Evolutionary conservation across 2,329 filamentous ascomycete species (phyloP).

Genomic region (Colletotrichum orchidophilum): DNA sequence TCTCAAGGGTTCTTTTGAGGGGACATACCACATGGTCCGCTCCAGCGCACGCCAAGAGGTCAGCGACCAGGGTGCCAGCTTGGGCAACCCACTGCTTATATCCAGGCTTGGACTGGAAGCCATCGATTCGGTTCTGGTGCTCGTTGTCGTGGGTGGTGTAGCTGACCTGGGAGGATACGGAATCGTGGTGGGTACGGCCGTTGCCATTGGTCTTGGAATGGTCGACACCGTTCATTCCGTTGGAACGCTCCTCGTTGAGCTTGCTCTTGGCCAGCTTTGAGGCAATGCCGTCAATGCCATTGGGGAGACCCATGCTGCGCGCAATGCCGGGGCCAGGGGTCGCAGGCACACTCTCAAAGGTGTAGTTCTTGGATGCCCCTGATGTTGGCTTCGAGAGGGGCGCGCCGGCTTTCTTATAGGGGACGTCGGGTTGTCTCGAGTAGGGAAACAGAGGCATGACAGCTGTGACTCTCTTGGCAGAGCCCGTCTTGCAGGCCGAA

Average conservation of each 20-base stretch:
- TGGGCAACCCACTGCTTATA: slow-evolving; percentile 99
- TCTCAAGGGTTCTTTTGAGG: background rate
- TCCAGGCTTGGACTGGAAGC: slow-evolving; percentile 82
- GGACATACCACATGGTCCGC: slow-evolving; percentile 80
- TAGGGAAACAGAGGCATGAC: slow-evolving; percentile 93
- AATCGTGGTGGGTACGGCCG: slow-evolving; percentile 48
- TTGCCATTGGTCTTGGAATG: slow-evolving; percentile 41
- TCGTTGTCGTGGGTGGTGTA: slow-evolving; percentile 70
- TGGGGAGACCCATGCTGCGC: slow-evolving; percentile 72
- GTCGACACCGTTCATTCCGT: slow-evolving; percentile 40
- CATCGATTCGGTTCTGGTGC: slow-evolving; percentile 64
- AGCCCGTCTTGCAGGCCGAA: slow-evolving; percentile 95
- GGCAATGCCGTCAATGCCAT: slow-evolving; percentile 75
- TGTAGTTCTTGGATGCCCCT: slow-evolving; percentile 67
- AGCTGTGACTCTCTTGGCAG: slow-evolving; percentile 90
- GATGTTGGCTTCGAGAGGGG: slow-evolving; percentile 79
- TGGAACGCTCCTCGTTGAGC: slow-evolving; percentile 58
- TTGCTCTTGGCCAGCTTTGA: slow-evolving; percentile 76
- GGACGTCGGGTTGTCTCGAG: slow-evolving; percentile 93
- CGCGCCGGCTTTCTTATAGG: slow-evolving; percentile 94
- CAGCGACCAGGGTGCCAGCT: slow-evolving; percentile 92
- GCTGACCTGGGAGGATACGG: slow-evolving; percentile 55
- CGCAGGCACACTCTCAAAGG: slow-evolving; percentile 90
- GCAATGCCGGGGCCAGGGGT: slow-evolving; percentile 80
- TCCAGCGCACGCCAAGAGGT: slow-evolving; percentile 93